phyloP scores from a whole-genome alignment of 2,329 filamentous ascomycete genomes.

The Daldinia eschscholtzii region DNA sequence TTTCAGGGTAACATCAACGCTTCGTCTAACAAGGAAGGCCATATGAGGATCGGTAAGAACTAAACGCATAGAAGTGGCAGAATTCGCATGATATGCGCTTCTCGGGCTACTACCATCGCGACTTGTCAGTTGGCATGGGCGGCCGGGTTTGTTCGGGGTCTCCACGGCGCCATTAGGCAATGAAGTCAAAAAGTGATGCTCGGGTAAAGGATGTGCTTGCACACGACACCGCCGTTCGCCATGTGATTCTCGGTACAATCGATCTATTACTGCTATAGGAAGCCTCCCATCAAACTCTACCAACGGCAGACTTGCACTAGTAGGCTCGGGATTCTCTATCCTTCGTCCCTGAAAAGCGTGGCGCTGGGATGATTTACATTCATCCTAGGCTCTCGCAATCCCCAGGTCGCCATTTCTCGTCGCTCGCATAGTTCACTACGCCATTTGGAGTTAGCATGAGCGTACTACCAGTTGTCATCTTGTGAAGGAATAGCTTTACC shows the following conservation, averaged over 20 bases:
- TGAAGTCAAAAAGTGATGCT: background rate
- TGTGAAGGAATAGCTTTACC: background rate
- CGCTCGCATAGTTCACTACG: background rate
- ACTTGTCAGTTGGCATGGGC: background rate
- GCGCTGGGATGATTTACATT: background rate
- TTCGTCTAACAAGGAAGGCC: background rate
- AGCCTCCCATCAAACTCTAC: background rate
- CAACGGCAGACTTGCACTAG: background rate
- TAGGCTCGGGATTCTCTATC: background rate
- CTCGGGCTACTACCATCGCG: background rate
- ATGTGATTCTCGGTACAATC: background rate
- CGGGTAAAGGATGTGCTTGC: background rate
- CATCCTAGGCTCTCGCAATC: too few species aligned
- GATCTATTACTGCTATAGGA: conserved; percentile 1
- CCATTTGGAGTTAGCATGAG: background rate
- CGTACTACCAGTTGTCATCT: background rate
- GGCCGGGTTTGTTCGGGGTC: background rate
- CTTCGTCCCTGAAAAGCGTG: background rate
- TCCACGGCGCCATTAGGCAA: background rate
- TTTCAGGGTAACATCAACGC: background rate
- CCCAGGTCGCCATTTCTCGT: background rate
- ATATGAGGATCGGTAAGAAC: background rate
- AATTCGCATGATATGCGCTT: conserved; percentile 2
- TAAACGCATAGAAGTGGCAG: background rate
- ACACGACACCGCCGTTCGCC: background rate